Evolutionary conservation across 768 basidiomycete species (phyloP), one percentile per base, ranked within the genome.

Genomic region (Phaffia tasmanica): DNA sequence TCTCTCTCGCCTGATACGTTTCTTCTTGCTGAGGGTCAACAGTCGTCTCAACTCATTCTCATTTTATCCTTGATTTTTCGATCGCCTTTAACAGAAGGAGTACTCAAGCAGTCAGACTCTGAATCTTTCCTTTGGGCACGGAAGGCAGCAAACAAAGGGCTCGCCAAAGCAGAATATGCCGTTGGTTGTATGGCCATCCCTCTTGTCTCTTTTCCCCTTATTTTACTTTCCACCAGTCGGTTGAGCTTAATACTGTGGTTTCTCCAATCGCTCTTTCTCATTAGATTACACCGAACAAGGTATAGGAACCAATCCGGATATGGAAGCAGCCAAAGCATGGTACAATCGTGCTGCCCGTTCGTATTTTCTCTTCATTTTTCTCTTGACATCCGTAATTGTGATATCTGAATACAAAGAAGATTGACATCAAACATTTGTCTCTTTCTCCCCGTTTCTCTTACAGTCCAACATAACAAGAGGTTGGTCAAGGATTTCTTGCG

Each of bases 101-200:
- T 98, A 1, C 78, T 99, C 73, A 95, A 95, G 77, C 95, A 98
- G 80, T 92, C 89, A 72, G 95, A 99, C 76, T 88, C 87, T 2
- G 95, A 99, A 76, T 95, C 95, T n/a, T 99, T 95, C 76, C 77
- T 99, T 50, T 99, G 95, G 95, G 95, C 94, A 15, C 81, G 93
- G 42, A 83, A 89, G 63, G 92, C 93, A 21, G 95, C 92, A 27
- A 95, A 97, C 77, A 97, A 95, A 77, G 95, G 94, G 7, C 74
- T 95, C 72, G 87, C 87, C 74, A 97, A 95, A 76, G 95, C 95
- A 0, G 95, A 99, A 77, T 99, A 97, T 78, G 95, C 95, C 14
- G 94, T 98, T 23, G 95, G 94, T 29, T 79, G 74, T 75, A 50
- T 29, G 67, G 63, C 1, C n/a, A n/a, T 1, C 14, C 0, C 21